Evolutionary conservation across 2,329 filamentous ascomycete genomes (phyloP), one percentile per base, ranked within the genome.

Genomic region (Pezicula neosporulosa): DNA sequence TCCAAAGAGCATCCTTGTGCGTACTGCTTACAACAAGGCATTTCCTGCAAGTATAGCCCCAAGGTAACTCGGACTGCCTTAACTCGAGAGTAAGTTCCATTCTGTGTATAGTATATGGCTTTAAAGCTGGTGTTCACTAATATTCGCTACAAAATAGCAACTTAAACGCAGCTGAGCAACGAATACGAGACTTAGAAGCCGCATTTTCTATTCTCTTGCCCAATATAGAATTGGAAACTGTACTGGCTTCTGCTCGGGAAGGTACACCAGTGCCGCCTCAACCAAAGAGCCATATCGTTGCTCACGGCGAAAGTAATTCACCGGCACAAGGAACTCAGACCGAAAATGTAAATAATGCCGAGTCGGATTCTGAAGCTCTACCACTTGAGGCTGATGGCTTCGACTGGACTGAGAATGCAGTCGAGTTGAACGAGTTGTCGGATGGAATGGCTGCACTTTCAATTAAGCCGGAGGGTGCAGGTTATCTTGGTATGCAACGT

Each of bases 1-100:
- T 71, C 70, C 13, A 72, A 72, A 60, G 69, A 70, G 56, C 66
- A 64, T 47, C 70, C 70, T 44, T 73, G 70, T 52, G 54, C 65
- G 33, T 65, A 69, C 60, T 72, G 70, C 55, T 63, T 61, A 51
- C 70, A 72, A 50, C 55, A 72, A 47, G 64, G 66, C 49, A 70
- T 69, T 53, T 63, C 69, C 52, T 73, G 70, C 61, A 65, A 65
- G 27, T 73, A 73, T 56, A 72, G 70, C 49, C 69, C 68, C 2
- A 72, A 70, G 56, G 57, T 70, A n/a, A 64, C 64, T 39, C 62
- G 70, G 44, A 72, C 70, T 47, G 70, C 70, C 39, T 59, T 73
- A 47, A 73, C 70, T 30, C 61, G 70, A 52, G 69, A 71, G 68
- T 72, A 59, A 62, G 68, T 63, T 44, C 33, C 9, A 18, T 6